phyloP scores from a whole-genome alignment of 31 red algal genomes.

The Porphyra umbilicalis region DNA sequence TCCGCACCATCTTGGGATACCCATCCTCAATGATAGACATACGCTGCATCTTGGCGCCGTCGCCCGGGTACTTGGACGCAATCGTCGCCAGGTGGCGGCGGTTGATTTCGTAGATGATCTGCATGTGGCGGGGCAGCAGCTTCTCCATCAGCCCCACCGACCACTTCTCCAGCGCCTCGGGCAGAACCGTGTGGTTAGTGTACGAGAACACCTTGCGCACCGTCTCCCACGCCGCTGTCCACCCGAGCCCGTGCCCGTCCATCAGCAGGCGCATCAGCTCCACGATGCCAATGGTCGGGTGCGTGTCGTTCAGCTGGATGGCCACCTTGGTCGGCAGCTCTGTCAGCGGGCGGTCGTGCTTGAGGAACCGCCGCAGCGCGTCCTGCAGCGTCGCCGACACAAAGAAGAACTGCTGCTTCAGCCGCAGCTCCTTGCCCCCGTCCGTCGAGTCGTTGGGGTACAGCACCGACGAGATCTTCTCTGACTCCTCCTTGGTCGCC shows the following conservation, averaged over 20 bases:
- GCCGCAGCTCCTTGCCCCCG: slow-evolving; percentile 71
- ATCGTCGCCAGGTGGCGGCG: slow-evolving; percentile 68
- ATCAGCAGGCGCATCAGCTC: slow-evolving; percentile 96
- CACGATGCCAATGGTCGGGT: slow-evolving; percentile 93
- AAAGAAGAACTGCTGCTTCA: slow-evolving; percentile 99
- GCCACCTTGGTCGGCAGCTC: slow-evolving; percentile 81
- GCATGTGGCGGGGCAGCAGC: slow-evolving; percentile 92
- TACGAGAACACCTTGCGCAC: slow-evolving; percentile 92
- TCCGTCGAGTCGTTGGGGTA: slow-evolving; percentile 95
- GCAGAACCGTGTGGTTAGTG: slow-evolving; percentile 99
- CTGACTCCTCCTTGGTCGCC: slow-evolving; percentile 60
- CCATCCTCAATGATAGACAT: slow-evolving; percentile 99
- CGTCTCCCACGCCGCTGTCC: slow-evolving; percentile 85
- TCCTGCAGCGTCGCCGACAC: slow-evolving; percentile 98
- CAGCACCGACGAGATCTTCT: slow-evolving; percentile 89
- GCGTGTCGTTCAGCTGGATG: slow-evolving; percentile 98
- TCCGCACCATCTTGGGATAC: slow-evolving; percentile 90
- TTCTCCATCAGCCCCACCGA: slow-evolving; percentile 88
- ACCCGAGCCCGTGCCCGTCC: slow-evolving; percentile 81
- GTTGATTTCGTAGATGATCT: slow-evolving; percentile 99
- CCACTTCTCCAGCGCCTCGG: slow-evolving; percentile 99
- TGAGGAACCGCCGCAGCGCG: slow-evolving; percentile 72
- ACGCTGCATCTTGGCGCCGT: slow-evolving; percentile 76
- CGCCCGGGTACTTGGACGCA: slow-evolving; percentile 65
- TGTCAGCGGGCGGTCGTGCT: slow-evolving; percentile 54